Evolutionary conservation across 1,284 basidiomycete species (phyloP).

Genomic region (Pholiota adiposa): DNA sequence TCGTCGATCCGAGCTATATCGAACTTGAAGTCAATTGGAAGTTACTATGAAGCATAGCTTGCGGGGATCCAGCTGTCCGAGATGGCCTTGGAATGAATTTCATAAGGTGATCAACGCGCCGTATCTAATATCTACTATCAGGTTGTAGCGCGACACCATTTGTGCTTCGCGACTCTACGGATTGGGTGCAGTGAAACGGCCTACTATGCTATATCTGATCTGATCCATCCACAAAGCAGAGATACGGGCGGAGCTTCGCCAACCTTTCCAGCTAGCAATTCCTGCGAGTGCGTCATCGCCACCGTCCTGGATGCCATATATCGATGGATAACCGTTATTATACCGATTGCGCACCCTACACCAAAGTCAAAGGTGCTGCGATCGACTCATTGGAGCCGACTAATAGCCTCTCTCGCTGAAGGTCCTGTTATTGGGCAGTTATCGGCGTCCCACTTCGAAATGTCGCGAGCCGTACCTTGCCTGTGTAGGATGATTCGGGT

Average conservation of each 20-base stretch:
- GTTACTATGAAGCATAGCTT: neutral
- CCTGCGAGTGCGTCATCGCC: neutral
- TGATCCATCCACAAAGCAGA: neutral
- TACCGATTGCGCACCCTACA: neutral
- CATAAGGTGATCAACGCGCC: neutral
- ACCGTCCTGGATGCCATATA: neutral
- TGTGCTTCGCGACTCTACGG: neutral
- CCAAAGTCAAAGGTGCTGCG: neutral
- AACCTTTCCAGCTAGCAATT: neutral
- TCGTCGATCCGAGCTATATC: neutral
- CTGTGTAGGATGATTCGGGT: neutral
- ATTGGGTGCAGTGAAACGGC: neutral
- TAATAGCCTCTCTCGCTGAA: neutral
- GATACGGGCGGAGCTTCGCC: neutral
- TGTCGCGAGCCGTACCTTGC: neutral
- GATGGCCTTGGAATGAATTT: neutral
- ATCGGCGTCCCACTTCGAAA: neutral
- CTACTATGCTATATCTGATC: neutral
- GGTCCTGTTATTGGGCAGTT: neutral
- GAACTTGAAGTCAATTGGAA: neutral
- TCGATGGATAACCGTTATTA: neutral
- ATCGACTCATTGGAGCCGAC: neutral
- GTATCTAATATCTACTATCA: neutral
- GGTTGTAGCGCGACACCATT: neutral
- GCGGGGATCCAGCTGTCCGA: neutral